A percentile compares a stretch with the other conserved stretches of the same genome.
Evolutionary conservation across 73 alveolate genomes (phyloP).

Genomic region (Paramecium biaurelia): DNA sequence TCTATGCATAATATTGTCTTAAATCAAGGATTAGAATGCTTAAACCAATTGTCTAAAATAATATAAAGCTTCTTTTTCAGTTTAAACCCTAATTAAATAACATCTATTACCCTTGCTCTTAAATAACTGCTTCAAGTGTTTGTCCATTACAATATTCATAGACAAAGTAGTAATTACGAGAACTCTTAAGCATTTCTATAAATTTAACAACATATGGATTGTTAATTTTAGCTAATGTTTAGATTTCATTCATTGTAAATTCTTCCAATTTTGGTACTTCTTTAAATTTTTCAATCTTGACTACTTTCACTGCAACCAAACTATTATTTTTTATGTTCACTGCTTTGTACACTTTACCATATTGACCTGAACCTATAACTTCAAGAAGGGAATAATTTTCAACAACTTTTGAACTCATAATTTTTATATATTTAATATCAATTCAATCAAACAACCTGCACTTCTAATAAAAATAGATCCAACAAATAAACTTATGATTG

Average conservation of each 20-base stretch:
- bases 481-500: background rate
- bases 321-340: background rate
- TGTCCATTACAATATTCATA: constrained; percentile 58
- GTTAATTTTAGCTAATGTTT: constrained; percentile 53
- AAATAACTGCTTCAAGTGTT: constrained; percentile 42
- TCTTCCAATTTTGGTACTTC: constrained; percentile 55
- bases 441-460: background rate
- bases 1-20: background rate
- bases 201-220: constrained; percentile 44
- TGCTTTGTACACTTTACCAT: constrained; percentile 56
- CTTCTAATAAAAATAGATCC: background rate
- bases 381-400: constrained; percentile 51
- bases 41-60: background rate
- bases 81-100: background rate
- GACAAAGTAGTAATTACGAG: constrained; percentile 8
- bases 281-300: constrained; percentile 50
- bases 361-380: constrained; percentile 23
- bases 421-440: constrained; percentile 1
- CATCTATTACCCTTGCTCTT: background rate
- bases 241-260: constrained; percentile 59
- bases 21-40: constrained; percentile 17
- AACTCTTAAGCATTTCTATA: constrained; percentile 56
- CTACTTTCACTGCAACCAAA: constrained; percentile 49
- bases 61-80: constrained; percentile 50
- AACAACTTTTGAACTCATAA: constrained; percentile 31